A percentile compares a stretch with the other conserved stretches of the same genome.
Conservation (phyloP, 306 rosid species). For the Crataegus laevigata region DNA sequence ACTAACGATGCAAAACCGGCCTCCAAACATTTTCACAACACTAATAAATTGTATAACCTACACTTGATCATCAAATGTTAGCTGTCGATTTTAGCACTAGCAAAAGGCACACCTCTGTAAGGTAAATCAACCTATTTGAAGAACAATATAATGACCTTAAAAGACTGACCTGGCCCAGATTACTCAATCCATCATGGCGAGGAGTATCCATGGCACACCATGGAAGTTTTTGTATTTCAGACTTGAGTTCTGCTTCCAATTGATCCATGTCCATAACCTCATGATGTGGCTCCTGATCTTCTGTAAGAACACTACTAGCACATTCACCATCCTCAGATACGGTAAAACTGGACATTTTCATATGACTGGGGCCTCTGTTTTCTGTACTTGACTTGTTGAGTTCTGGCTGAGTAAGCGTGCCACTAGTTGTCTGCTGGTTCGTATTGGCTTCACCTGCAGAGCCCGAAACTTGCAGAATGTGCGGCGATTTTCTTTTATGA, state of each 20-base stretch:
- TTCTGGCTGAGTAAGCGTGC: constrained; percentile 16
- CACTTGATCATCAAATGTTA: neutral
- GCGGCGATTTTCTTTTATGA: constrained; percentile 38
- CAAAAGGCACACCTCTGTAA: neutral
- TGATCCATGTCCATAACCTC: constrained; percentile 45
- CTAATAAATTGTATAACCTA: neutral
- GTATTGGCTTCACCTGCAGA: constrained; percentile 18
- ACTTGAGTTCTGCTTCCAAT: constrained; percentile 69
- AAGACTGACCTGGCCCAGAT: constrained; percentile 39
- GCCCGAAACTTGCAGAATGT: constrained; percentile 10
- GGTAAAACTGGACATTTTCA: constrained; percentile 17
- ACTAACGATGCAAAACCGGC: neutral
- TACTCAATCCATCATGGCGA: constrained; percentile 19
- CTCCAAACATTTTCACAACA: neutral
- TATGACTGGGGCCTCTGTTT: constrained; percentile 6
- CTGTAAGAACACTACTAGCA: constrained; percentile 65
- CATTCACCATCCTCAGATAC: constrained; percentile 39
- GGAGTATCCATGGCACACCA: constrained; percentile 38
- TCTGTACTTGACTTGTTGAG: constrained; percentile 10
- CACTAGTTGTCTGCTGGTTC: constrained; percentile 12
- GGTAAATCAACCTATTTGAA: constrained; percentile 1
- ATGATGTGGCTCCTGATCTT: constrained; percentile 52
- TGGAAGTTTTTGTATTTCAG: constrained; percentile 66
- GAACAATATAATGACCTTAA: neutral
- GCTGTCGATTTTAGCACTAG: neutral